Percentiles rank a stretch among this genome's conserved stretches.
phyloP scores from a whole-genome alignment of 768 basidiomycete genomes.

The Chlorophyllum brunneum region DNA sequence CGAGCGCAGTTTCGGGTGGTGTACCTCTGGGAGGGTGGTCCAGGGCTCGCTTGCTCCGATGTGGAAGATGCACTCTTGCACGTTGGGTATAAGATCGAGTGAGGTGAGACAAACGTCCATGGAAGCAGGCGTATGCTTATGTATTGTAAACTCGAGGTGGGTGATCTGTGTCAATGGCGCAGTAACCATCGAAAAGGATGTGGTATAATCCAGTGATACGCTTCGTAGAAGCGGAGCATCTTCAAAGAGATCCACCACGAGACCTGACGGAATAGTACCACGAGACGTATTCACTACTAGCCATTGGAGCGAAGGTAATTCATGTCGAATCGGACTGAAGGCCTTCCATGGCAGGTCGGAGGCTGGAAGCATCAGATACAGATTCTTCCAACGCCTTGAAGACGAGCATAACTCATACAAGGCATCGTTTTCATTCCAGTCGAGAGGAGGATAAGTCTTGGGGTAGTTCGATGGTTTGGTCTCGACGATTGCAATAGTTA shows the following conservation, averaged over 20 bases:
- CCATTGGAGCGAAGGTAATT: slow-evolving; percentile 11
- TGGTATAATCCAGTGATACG: slow-evolving; percentile 13
- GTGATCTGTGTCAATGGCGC: slow-evolving; percentile 11
- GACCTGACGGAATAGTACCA: background rate
- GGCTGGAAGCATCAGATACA: slow-evolving; percentile 13
- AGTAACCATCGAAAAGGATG: slow-evolving; percentile 9
- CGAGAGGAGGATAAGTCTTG: slow-evolving; percentile 3
- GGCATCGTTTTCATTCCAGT: slow-evolving; percentile 12
- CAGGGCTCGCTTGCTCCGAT: slow-evolving; percentile 12
- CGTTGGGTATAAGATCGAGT: slow-evolving; percentile 4
- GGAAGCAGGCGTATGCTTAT: slow-evolving; percentile 13
- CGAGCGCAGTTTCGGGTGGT: slow-evolving; percentile 3
- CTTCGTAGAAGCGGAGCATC: slow-evolving; percentile 10
- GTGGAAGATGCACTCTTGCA: slow-evolving; percentile 14
- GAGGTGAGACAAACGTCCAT: slow-evolving; percentile 12
- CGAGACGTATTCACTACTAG: slow-evolving; percentile 12
- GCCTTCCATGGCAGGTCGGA: slow-evolving; percentile 10
- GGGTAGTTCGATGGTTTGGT: slow-evolving; percentile 1
- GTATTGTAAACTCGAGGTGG: slow-evolving; percentile 9
- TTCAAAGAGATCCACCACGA: slow-evolving; percentile 12
- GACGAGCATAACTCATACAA: slow-evolving; percentile 6
- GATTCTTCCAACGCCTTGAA: slow-evolving; percentile 12
- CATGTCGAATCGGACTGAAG: slow-evolving; percentile 5
- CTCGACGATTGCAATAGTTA: slow-evolving; percentile 14
- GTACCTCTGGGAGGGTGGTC: slow-evolving; percentile 3